These are phyloP conservation scores for Rhynchospora tenuis DNA, from an alignment of 176 grass and related monocot genomes.

Conservation along the genomic window DNA sequence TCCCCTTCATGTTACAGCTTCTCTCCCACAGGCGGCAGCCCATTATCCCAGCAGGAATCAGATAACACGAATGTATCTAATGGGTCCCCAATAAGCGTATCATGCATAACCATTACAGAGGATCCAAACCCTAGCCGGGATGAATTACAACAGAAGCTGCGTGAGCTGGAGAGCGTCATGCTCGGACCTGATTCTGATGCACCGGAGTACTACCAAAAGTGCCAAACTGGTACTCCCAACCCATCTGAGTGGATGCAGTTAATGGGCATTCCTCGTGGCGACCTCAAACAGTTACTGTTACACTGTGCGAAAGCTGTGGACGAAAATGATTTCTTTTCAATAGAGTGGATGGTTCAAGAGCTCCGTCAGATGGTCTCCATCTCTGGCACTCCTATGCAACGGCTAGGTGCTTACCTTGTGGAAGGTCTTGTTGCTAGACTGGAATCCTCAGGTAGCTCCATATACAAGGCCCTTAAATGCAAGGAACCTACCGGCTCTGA, in stretches of 20 bases:
- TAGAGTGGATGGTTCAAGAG: slow-evolving; percentile 47
- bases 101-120: slow-evolving; percentile 77
- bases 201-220: slow-evolving; percentile 34
- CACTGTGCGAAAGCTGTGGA: slow-evolving; percentile 68
- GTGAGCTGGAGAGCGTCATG: slow-evolving; percentile 64
- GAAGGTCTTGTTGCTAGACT: slow-evolving; percentile 69
- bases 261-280: slow-evolving; percentile 53
- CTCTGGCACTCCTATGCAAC: slow-evolving; percentile 62
- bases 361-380: slow-evolving; percentile 60
- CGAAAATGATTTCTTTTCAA: slow-evolving; percentile 33
- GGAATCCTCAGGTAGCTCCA: slow-evolving; percentile 44
- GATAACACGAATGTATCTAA: slow-evolving; percentile 50
- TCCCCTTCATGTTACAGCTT: slow-evolving; percentile 54
- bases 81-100: slow-evolving; percentile 66
- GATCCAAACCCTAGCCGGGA: slow-evolving; percentile 26
- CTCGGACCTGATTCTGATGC: slow-evolving; percentile 58
- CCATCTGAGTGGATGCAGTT: slow-evolving; percentile 59
- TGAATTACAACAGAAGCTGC: slow-evolving; percentile 45
- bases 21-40: slow-evolving; percentile 48
- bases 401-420: slow-evolving; percentile 73
- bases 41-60: slow-evolving; percentile 49
- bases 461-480: slow-evolving; percentile 76
- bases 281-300: slow-evolving; percentile 60
- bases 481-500: slow-evolving; percentile 62
- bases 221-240: slow-evolving; percentile 19